A percentile compares a stretch with the other conserved stretches of the same genome.
Conservation (phyloP, 768 basidiomycete genomes). For the Rhodotorula taiwanensis region DNA sequence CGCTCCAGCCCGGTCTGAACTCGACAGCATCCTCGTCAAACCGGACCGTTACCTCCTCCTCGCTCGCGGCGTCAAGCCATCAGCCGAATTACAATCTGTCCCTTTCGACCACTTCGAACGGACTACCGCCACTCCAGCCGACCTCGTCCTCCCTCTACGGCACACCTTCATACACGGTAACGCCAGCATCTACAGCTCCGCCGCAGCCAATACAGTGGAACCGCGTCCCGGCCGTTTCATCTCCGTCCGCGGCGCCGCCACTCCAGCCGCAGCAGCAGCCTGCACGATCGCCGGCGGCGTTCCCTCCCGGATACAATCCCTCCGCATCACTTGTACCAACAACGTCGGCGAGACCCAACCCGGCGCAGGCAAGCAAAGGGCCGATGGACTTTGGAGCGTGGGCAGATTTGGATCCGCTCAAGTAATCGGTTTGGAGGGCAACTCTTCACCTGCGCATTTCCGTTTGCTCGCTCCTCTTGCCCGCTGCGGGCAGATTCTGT, state of each 20-base stretch:
- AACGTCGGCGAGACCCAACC: constrained; percentile 4
- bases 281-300: background rate
- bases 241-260: background rate
- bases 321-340: constrained; percentile 1
- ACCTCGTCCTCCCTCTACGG: constrained; percentile 15
- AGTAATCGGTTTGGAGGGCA: background rate
- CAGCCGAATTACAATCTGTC: constrained; percentile 26
- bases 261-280: background rate
- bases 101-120: constrained; percentile 17
- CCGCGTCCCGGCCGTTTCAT: constrained; percentile 12
- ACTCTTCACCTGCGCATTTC: too few relatives aligned
- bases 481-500: too few relatives aligned
- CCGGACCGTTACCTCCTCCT: background rate
- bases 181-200: too few relatives aligned
- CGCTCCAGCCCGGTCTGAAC: constrained; percentile 24
- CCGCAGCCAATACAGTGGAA: constrained; percentile 23
- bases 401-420: constrained; percentile 34
- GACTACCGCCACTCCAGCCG: constrained; percentile 14
- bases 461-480: too few relatives aligned
- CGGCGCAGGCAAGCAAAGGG: background rate
- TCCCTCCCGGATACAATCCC: constrained; percentile 19
- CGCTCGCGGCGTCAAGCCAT: background rate
- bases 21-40: background rate
- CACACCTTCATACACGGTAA: too few relatives aligned
- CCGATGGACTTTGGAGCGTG: constrained; percentile 20